phyloP scores from a whole-genome alignment of 371 early-diverging fungal genomes.

The Zopfochytrium polystomum region DNA sequence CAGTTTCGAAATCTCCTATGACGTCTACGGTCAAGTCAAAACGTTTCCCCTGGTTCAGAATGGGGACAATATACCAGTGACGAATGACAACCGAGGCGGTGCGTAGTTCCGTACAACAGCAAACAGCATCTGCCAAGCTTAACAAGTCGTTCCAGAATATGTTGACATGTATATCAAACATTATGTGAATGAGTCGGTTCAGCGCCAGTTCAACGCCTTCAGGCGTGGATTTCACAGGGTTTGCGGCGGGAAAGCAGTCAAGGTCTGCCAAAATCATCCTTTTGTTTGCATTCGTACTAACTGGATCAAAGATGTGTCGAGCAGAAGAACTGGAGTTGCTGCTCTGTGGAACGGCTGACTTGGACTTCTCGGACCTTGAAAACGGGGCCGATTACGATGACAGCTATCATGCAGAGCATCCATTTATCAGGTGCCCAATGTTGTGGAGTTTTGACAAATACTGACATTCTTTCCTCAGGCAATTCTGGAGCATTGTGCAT shows the following conservation, averaged over 20 bases:
- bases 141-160: slow-evolving; percentile 45
- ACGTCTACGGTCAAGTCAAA: slow-evolving; percentile 44
- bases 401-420: slow-evolving; percentile 66
- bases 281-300: neutral
- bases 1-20: slow-evolving; percentile 64
- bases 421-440: slow-evolving; percentile 60
- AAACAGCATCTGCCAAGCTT: neutral
- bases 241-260: slow-evolving; percentile 67
- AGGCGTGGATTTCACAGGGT: slow-evolving; percentile 77
- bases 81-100: slow-evolving; percentile 57
- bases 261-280: slow-evolving; percentile 27
- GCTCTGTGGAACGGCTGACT: slow-evolving; percentile 57
- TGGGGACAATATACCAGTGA: slow-evolving; percentile 58
- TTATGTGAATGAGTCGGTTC: slow-evolving; percentile 73
- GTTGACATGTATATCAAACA: slow-evolving; percentile 79
- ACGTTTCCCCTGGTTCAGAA: slow-evolving; percentile 51
- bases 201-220: slow-evolving; percentile 81
- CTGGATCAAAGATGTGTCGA: slow-evolving; percentile 46
- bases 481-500: slow-evolving; percentile 95
- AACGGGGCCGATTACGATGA: slow-evolving; percentile 79
- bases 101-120: neutral
- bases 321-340: slow-evolving; percentile 65
- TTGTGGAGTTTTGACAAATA: slow-evolving; percentile 19
- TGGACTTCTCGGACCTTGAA: slow-evolving; percentile 57
- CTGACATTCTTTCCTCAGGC: slow-evolving; percentile 16